phyloP scores from a whole-genome alignment of 2,329 filamentous ascomycete genomes.

The Colletotrichum spinosum region DNA sequence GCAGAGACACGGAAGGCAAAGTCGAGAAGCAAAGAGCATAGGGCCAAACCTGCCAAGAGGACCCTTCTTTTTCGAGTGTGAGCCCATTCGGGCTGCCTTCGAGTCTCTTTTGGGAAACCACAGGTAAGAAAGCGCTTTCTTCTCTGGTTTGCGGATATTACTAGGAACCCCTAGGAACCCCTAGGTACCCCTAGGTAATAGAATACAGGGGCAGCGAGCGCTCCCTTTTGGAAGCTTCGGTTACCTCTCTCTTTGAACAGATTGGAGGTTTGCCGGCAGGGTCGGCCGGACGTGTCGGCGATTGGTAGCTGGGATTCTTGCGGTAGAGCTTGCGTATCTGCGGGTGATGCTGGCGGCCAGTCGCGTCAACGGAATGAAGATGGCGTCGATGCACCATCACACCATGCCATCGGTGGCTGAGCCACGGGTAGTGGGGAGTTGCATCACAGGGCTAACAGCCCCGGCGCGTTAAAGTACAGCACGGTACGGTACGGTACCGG shows the following conservation, averaged over 20 bases:
- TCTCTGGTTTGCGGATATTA: slow-evolving; percentile 10
- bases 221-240: slow-evolving; percentile 10
- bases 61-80: slow-evolving; percentile 31
- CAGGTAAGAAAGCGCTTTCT: slow-evolving; percentile 16
- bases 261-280: slow-evolving; percentile 23
- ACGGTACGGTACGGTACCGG: too few relatives aligned
- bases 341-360: slow-evolving; percentile 9
- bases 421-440: slow-evolving; percentile 8
- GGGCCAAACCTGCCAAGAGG: slow-evolving; percentile 19
- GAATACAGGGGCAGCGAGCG: background rate
- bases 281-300: slow-evolving; percentile 1
- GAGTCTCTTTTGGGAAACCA: slow-evolving; percentile 21
- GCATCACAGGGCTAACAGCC: slow-evolving; percentile 9
- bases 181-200: slow-evolving; percentile 15
- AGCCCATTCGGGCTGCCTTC: slow-evolving; percentile 8
- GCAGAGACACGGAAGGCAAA: slow-evolving; percentile 9
- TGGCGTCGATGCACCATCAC: slow-evolving; percentile 31
- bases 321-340: background rate
- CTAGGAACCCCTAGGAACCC: too few relatives aligned
- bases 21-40: background rate
- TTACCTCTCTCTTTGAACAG: slow-evolving; percentile 3
- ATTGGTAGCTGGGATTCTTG: slow-evolving; percentile 3
- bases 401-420: slow-evolving; percentile 16
- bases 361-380: slow-evolving; percentile 18
- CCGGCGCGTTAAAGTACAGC: background rate